A percentile compares a stretch with the other conserved stretches of the same genome.
Conservation (phyloP, 768 basidiomycete species). For the Mycena olivaceomarginata region DNA sequence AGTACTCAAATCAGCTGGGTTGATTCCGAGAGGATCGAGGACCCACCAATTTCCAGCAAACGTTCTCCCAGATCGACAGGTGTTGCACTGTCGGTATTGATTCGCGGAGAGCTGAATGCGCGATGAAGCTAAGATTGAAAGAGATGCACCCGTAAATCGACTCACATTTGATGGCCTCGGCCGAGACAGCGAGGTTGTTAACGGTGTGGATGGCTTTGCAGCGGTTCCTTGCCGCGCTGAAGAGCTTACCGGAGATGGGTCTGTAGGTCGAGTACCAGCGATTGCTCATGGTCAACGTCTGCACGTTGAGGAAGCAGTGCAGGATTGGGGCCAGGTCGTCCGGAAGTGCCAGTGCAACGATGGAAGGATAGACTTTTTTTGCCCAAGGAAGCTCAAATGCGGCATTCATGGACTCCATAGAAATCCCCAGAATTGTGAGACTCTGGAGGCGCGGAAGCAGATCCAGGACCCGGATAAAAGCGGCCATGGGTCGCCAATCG, state of each 20-base stretch:
- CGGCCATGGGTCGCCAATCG: slow-evolving; percentile 23
- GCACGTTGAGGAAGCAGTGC: slow-evolving; percentile 22
- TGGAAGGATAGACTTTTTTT: slow-evolving; percentile 9
- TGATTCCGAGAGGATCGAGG: not conserved
- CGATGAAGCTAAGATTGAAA: too few species aligned
- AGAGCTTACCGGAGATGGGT: not conserved
- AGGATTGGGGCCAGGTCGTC: not conserved
- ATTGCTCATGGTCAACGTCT: not conserved
- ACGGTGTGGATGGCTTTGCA: slow-evolving; percentile 10
- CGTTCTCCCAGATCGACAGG: too few species aligned
- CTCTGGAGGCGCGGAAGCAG: slow-evolving; percentile 8
- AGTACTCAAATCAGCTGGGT: not conserved
- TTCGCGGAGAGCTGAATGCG: too few species aligned
- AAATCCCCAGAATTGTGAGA: not conserved
- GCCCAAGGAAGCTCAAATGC: not conserved
- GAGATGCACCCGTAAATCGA: not conserved
- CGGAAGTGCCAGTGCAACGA: not conserved
- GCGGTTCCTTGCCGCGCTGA: not conserved
- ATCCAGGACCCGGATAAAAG: slow-evolving; percentile 23
- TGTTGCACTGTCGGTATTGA: too few species aligned
- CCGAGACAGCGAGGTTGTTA: not conserved
- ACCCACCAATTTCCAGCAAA: too few species aligned
- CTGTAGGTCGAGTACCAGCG: too few species aligned
- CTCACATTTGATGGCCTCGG: not conserved
- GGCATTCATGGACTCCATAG: not conserved